Conservation (phyloP, 768 basidiomycete genomes). For the Kwoniella dejecticola region DNA sequence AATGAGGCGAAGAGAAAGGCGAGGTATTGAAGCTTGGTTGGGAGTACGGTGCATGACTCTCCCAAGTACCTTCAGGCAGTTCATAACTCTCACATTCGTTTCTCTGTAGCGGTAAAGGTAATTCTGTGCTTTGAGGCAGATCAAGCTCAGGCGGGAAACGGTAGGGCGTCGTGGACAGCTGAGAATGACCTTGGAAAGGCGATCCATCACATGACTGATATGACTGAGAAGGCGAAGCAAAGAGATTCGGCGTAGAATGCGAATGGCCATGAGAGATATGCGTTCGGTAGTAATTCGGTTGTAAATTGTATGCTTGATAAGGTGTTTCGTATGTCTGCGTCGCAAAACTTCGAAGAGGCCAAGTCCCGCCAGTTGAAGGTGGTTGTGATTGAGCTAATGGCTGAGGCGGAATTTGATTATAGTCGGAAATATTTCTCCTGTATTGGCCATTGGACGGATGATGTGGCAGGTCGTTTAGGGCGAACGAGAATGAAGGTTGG, state of each 20-base stretch:
- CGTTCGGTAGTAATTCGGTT: neutral
- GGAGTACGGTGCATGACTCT: slow-evolving; percentile 5
- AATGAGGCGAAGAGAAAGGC: neutral
- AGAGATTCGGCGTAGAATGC: slow-evolving; percentile 3
- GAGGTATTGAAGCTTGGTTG: neutral
- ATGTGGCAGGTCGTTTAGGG: too few relatives aligned
- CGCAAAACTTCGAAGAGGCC: slow-evolving; percentile 1
- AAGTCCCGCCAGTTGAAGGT: neutral
- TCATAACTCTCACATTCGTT: neutral
- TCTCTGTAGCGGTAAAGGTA: slow-evolving; percentile 3
- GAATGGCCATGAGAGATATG: neutral
- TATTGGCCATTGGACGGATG: too few relatives aligned
- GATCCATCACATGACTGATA: neutral
- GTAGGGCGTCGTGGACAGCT: slow-evolving; percentile 1
- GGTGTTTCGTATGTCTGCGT: slow-evolving; percentile 5
- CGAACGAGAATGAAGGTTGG: neutral
- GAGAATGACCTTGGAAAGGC: neutral
- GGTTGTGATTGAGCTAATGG: neutral
- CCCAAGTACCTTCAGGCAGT: slow-evolving; percentile 1
- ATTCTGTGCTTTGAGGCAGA: neutral
- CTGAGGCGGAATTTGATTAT: neutral
- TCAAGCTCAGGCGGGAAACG: neutral
- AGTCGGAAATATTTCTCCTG: neutral
- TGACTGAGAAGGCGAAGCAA: neutral
- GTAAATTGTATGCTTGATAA: neutral